Percentiles rank a stretch among this genome's conserved stretches.
Conservation (phyloP, 148 eudicot species). For the Amaranthus cruentus region DNA sequence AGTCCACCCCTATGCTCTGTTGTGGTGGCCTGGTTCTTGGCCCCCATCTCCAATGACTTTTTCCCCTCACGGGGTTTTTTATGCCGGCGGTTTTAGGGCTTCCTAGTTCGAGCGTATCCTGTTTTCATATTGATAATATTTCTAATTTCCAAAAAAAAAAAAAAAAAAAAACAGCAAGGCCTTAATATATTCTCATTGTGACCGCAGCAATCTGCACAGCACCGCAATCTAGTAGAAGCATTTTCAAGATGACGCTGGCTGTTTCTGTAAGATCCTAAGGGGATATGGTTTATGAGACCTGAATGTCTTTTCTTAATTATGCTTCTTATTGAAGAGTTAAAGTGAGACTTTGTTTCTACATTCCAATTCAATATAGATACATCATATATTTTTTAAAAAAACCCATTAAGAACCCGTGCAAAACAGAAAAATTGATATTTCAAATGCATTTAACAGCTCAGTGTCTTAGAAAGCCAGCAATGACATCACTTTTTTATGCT, state of each 20-base stretch:
- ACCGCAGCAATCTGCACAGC: neutral
- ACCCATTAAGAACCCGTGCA: neutral
- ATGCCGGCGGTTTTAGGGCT: too few relatives aligned
- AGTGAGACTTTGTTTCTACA: neutral
- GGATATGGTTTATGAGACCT: neutral
- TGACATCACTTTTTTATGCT: neutral
- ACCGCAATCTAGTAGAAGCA: too few relatives aligned
- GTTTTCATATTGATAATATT: too few relatives aligned
- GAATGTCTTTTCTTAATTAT: neutral
- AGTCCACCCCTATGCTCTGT: too few relatives aligned
- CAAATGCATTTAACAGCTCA: neutral
- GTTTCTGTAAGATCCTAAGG: neutral
- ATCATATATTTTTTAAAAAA: neutral
- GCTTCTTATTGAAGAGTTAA: neutral
- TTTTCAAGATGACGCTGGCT: neutral
- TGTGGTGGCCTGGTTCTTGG: too few relatives aligned
- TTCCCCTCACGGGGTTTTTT: too few relatives aligned
- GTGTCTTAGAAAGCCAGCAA: neutral
- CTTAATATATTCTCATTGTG: too few relatives aligned
- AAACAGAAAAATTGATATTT: neutral
- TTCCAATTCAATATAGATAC: neutral
- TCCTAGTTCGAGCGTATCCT: too few relatives aligned
- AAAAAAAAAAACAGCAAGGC: too few relatives aligned
- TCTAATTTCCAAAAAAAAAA: too few relatives aligned
- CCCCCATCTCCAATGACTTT: too few relatives aligned